phyloP scores from a whole-genome alignment of 164 flowering plant genomes.

The Nelumbo lutea region DNA sequence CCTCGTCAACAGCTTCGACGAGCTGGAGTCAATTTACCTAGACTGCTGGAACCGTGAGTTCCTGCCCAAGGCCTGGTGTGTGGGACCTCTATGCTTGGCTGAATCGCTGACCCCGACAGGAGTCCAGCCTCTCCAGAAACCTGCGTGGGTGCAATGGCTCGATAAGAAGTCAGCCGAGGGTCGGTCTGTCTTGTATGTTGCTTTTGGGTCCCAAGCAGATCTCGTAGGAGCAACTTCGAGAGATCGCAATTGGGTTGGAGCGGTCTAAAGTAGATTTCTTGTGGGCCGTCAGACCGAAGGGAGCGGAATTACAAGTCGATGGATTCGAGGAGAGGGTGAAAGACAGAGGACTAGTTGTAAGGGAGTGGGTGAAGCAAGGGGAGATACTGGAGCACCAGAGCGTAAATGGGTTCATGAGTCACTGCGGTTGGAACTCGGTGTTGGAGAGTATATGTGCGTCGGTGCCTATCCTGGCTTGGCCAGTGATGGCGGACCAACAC shows the following conservation, averaged over 20 bases:
- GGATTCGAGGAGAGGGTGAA: conserved; percentile 20
- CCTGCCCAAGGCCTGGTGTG: conserved; percentile 11
- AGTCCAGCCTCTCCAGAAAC: background rate
- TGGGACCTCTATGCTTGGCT: conserved; percentile 30
- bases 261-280: conserved; percentile 12
- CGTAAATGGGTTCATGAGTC: conserved; percentile 3
- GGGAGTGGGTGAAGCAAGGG: conserved; percentile 26
- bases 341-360: conserved; percentile 19
- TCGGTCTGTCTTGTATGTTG: conserved; percentile 14
- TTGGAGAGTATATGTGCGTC: conserved; percentile 25
- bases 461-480: conserved; percentile 30
- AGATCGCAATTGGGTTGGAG: conserved; percentile 23
- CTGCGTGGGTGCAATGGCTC: conserved; percentile 17
- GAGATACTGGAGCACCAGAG: conserved; percentile 20
- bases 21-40: conserved; percentile 29
- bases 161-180: conserved; percentile 5
- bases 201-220: conserved; percentile 26
- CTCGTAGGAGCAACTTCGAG: conserved; percentile 13
- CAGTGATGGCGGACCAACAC: conserved; percentile 30
- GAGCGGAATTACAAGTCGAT: background rate
- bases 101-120: background rate
- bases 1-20: conserved; percentile 37
- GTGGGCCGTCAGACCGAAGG: conserved; percentile 18
- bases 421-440: conserved; percentile 39
- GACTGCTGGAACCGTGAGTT: conserved; percentile 19